Base-by-base conservation (phyloP, 495 filamentous ascomycete species). In the Aspergillus affinis region DNA sequence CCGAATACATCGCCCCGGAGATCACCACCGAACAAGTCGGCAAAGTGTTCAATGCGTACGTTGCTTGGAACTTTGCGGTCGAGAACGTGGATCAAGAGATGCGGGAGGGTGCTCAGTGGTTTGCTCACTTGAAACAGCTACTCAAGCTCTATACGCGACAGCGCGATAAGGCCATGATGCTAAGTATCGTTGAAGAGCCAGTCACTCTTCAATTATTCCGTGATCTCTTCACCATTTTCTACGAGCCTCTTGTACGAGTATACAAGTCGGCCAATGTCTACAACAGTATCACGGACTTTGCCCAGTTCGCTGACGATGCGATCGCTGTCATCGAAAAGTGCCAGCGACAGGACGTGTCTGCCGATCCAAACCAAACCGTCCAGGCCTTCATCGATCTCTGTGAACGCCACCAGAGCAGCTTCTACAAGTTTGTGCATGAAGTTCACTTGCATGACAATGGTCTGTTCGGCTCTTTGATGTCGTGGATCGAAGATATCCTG, bases 221-320 rank as follows among this genome's bases (percentile, higher is more conserved):
- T 46, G 95, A 98, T 64, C 85, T 98, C 49, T 98, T 98, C 74
- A 95, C 92, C 19, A 97, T 98, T 68, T 98, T 98, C 80, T 98
- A 98, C 74, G 94, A 98, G 70, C 94, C 94, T 0, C 84, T 98
- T 10, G 88, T 98, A 17, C 84, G 94, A 20, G 94, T 98, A 0
- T 98, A 98, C 78, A 98, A 98, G 76, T 97, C 93, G 21, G 94
- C 94, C 63, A 98, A 98, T 65, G 94, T 98, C 29, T 98, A 98
- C 81, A 92, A 85, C 76, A 91, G 86, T 70, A 91, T 98, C 60
- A 98, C 94, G 0, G 94, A 98, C 68, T 98, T 98, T 74, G 90
- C 94, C 12, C 75, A 82, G 20, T 98, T 98, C 67, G 84, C 93
- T 51, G 92, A 97, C 67, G 94, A 98, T 68, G 86, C 92, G 65